Conservation (phyloP, 257 asterid genomes). For the Mentha longifolia region DNA sequence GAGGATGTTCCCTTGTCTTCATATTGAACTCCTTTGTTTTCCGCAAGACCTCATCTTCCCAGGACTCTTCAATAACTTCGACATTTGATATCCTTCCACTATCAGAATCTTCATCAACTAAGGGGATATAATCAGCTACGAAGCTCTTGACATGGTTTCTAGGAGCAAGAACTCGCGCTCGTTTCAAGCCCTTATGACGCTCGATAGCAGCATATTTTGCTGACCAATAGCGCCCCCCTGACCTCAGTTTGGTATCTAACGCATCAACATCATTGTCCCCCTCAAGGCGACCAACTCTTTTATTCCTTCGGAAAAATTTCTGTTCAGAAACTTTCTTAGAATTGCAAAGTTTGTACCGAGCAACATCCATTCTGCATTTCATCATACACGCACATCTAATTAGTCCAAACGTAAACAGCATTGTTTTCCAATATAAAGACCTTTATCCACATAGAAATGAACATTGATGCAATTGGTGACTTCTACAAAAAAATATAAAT, state of each 20-base stretch:
- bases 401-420: slow-evolving; percentile 18
- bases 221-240: slow-evolving; percentile 96
- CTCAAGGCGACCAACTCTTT: slow-evolving; percentile 46
- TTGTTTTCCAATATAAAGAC: background rate
- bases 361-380: slow-evolving; percentile 90
- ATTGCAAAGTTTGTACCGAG: slow-evolving; percentile 79
- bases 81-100: slow-evolving; percentile 36
- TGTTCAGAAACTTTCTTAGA: slow-evolving; percentile 50
- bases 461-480: background rate
- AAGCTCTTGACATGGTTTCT: slow-evolving; percentile 44
- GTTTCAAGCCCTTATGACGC: slow-evolving; percentile 87
- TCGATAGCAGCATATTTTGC: slow-evolving; percentile 78
- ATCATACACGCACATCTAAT: slow-evolving; percentile 29
- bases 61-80: slow-evolving; percentile 74
- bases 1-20: slow-evolving; percentile 89
- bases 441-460: background rate
- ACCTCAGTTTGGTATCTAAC: slow-evolving; percentile 66
- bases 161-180: slow-evolving; percentile 59
- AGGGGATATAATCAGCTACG: slow-evolving; percentile 61
- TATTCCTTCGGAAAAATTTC: slow-evolving; percentile 39
- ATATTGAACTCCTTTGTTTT: slow-evolving; percentile 86
- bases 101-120: slow-evolving; percentile 50
- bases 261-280: slow-evolving; percentile 74
- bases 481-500: background rate
- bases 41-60: slow-evolving; percentile 88